Evolutionary conservation across 129 eudicot genomes (phyloP).

Genomic region (sunflower (Helianthus annuus)): DNA sequence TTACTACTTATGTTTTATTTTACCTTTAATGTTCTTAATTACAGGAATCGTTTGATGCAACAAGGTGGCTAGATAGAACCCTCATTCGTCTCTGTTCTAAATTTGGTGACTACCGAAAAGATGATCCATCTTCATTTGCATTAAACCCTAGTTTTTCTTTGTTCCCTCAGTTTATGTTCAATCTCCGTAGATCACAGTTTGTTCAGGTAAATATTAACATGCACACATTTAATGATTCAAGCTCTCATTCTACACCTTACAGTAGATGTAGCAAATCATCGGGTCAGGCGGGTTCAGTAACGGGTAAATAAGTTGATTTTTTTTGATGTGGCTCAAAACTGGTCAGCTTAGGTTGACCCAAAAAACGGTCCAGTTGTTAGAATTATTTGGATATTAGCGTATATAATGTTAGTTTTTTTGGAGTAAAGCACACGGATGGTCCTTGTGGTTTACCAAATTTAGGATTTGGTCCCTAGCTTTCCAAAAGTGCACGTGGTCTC

Average conservation of each 20-base stretch:
- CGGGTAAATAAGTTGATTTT: background rate
- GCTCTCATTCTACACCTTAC: background rate
- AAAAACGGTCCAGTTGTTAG: no score
- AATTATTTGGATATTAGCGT: no score
- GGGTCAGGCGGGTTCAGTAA: background rate
- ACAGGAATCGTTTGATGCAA: constrained; percentile 96
- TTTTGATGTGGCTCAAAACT: background rate
- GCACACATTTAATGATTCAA: background rate
- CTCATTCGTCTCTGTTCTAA: constrained; percentile 90
- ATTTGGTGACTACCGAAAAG: constrained; percentile 94
- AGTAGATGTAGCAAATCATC: background rate
- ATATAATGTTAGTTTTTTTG: no score
- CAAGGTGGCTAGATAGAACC: constrained; percentile 95
- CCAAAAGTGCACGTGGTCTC: no score
- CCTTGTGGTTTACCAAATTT: no score
- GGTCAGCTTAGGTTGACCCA: no score
- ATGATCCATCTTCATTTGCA: constrained; percentile 88
- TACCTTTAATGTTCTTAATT: background rate
- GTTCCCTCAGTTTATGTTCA: constrained; percentile 96
- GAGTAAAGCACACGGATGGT: no score
- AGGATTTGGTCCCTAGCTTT: no score
- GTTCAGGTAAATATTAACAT: constrained; percentile 57
- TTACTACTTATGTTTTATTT: background rate
- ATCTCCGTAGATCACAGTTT: constrained; percentile 93
- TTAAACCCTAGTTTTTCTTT: constrained; percentile 87